Evolutionary conservation across 1,139 yeast species (phyloP), one percentile per base, ranked within the genome.

Genomic region (Debaryomyces udenii): DNA sequence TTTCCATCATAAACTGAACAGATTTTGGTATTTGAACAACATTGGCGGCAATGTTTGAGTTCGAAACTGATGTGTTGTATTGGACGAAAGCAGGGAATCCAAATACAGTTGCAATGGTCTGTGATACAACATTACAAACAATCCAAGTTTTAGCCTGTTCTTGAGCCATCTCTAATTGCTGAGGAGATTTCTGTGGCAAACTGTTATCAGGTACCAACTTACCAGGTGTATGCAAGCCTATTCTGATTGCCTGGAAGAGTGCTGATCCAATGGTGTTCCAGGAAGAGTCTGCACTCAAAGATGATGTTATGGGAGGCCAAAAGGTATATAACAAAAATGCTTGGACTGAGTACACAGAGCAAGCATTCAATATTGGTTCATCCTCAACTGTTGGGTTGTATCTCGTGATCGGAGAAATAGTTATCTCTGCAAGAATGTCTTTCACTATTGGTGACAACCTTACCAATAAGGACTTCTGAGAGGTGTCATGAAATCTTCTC

Each of bases 221-320:
- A 9, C 56, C 55, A 63, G 48, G 83, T 66, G 59, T 81, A 57
- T 93, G 96, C 28, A 93, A 68, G 0, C 99, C 98, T 9, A 91
- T 86, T 43, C 97, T 70, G 26, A 91, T 85, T 0, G 97, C 97
- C 59, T 87, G 96, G 58, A 87, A 87, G 55, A 90, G 74, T 2
- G 97, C 98, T 35, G 88, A 83, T 0, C 97, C 97, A 11, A 89
- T 85, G 1, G 97, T 88, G 56, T 86, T 88, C 94, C 97, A 93
- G 3, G 96, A 86, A 3, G 96, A 86, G 57, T 93, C 98, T 0
- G 98, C 96, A 62, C 95, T 86, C 37, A 93, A 73, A 0, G 97
- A 88, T 1, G 97, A 89, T 0, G 97, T 88, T 36, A 91, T 75
- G 2, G 97, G 96, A 0, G 98, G 98, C 98, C 98, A 93, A 61